Percentiles rank a stretch among this genome's conserved stretches.
Conservation (phyloP, 345 rosid genomes). For the Microcos paniculata region DNA sequence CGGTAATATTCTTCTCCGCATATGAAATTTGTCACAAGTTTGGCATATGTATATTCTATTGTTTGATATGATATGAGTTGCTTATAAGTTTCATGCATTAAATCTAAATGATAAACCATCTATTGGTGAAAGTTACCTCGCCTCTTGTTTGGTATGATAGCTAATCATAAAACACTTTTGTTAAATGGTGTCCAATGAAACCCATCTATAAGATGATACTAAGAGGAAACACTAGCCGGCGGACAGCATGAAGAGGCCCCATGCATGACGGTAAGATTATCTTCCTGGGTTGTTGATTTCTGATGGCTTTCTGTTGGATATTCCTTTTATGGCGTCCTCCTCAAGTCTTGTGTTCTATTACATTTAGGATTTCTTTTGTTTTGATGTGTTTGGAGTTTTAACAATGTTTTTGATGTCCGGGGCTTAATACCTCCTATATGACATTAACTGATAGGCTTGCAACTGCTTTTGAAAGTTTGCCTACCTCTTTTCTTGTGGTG, state of each 20-base stretch:
- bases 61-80: conserved; percentile 2
- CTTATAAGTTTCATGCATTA: neutral
- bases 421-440: neutral
- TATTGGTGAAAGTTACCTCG: neutral
- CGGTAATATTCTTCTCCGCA: conserved; percentile 36
- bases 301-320: neutral
- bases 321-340: neutral
- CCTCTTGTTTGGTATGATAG: neutral
- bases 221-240: neutral
- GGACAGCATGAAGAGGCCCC: neutral
- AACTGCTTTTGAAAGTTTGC: neutral
- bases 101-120: neutral
- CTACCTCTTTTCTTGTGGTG: neutral
- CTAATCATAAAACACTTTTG: neutral
- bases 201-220: neutral
- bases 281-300: neutral
- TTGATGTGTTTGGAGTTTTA: neutral
- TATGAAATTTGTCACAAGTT: neutral
- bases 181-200: neutral
- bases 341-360: neutral
- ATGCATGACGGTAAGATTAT: neutral
- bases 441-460: neutral
- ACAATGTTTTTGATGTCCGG: neutral
- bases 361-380: neutral
- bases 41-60: neutral